Percentiles rank a stretch among this genome's conserved stretches.
phyloP scores from a whole-genome alignment of 2,329 filamentous ascomycete species.

The Fusarium domesticum region DNA sequence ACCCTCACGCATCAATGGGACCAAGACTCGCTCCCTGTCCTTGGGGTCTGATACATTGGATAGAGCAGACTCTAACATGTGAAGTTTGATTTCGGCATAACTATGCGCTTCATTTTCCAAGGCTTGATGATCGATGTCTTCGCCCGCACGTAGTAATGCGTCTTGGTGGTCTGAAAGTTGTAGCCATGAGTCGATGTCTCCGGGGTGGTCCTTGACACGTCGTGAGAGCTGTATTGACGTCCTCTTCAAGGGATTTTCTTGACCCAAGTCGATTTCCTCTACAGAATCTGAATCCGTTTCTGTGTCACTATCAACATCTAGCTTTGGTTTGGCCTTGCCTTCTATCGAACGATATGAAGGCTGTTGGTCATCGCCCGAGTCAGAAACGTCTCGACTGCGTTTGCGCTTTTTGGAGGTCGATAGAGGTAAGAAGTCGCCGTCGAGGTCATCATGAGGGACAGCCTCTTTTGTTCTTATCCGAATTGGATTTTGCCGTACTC shows the following conservation, averaged over 20 bases:
- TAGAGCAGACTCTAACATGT: constrained; percentile 76
- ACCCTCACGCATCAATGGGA: constrained; percentile 72
- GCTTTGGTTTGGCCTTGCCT: constrained; percentile 54
- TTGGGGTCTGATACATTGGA: constrained; percentile 46
- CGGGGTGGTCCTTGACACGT: constrained; percentile 61
- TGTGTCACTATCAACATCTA: constrained; percentile 47
- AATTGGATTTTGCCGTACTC: constrained; percentile 39
- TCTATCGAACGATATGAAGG: constrained; percentile 65
- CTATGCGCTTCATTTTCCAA: constrained; percentile 63
- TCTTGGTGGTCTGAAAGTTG: constrained; percentile 78
- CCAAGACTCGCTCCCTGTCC: constrained; percentile 58
- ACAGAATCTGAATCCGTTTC: constrained; percentile 47
- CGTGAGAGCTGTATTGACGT: constrained; percentile 61
- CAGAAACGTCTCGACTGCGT: constrained; percentile 29
- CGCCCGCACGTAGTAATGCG: constrained; percentile 53
- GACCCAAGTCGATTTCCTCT: constrained; percentile 31
- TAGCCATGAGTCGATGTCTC: constrained; percentile 71
- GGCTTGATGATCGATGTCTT: constrained; percentile 41
- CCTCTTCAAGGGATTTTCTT: constrained; percentile 48
- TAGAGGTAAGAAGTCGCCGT: constrained; percentile 50
- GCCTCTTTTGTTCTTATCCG: constrained; percentile 35
- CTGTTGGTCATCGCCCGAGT: constrained; percentile 45
- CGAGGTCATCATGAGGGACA: constrained; percentile 21
- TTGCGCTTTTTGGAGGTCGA: constrained; percentile 43
- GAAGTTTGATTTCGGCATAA: constrained; percentile 75